phyloP scores from a whole-genome alignment of 305 asterid genomes.

The Salvia sclarea region DNA sequence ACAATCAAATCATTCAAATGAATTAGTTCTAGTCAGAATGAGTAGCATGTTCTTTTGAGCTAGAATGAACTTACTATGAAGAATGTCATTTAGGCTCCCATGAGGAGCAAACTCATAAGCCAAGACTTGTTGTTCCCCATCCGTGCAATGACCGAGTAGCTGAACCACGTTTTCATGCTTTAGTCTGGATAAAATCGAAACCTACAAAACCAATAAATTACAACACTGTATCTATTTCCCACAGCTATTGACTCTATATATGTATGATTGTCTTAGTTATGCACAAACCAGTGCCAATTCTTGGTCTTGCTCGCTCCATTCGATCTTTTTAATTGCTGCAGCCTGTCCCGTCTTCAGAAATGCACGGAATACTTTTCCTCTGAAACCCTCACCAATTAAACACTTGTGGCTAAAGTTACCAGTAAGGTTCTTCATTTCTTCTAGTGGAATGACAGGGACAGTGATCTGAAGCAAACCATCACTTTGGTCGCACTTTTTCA shows the following conservation, averaged over 20 bases:
- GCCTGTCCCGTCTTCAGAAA: slow-evolving; percentile 43
- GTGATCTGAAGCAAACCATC: slow-evolving; percentile 37
- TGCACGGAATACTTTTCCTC: slow-evolving; percentile 50
- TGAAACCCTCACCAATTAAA: slow-evolving; percentile 53
- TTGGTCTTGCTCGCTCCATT: slow-evolving; percentile 35
- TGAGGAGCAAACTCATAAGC: slow-evolving; percentile 56
- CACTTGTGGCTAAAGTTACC: slow-evolving; percentile 45
- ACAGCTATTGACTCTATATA: too few species aligned
- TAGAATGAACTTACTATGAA: slow-evolving; percentile 33
- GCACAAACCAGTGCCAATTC: slow-evolving; percentile 48
- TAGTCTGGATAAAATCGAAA: neutral
- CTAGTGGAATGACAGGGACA: slow-evolving; percentile 48
- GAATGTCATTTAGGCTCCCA: slow-evolving; percentile 50
- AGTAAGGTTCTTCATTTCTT: slow-evolving; percentile 49
- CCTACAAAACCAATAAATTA: slow-evolving; percentile 36
- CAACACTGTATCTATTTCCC: neutral
- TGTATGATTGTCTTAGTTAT: too few species aligned
- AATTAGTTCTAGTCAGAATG: too few species aligned
- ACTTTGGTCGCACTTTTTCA: slow-evolving; percentile 36
- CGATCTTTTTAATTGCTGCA: slow-evolving; percentile 54
- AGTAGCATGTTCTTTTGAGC: neutral
- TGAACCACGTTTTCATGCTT: slow-evolving; percentile 28
- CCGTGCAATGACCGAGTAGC: slow-evolving; percentile 39
- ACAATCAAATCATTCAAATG: neutral
- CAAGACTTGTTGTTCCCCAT: slow-evolving; percentile 45